Base-by-base conservation (phyloP, 2,329 filamentous ascomycete species). In the Trichophyton mentagrophytes region DNA sequence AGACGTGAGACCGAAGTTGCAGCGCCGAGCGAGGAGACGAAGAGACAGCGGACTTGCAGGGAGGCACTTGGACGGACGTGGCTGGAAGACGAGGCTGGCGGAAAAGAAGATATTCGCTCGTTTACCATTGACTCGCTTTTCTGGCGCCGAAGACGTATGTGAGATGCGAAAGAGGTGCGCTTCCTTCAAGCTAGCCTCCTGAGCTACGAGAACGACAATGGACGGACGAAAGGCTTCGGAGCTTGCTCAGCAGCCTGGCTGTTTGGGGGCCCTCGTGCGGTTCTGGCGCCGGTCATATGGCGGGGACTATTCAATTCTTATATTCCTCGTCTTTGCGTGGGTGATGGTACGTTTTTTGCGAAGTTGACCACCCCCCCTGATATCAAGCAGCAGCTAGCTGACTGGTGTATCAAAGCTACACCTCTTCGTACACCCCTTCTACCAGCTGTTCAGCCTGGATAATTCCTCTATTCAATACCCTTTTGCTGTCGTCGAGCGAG, bases 361-460 rank as follows among this genome's bases (percentile, higher is more conserved):
- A 11, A 15, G 30, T 27, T 22, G 57, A 66, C 66, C 66, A 27
- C 57, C 56, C 46, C 7, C 27, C 20, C 3, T 8, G 9, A 47
- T 47, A 47, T 11, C 2, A 25, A 47, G 38, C 57, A 15, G 53
- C 4, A n/a, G 13, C 38, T 27, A 59, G 38, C 53, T 60, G n/a
- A 53, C 22, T 9, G 15, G 27, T 13, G 15, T 53, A 55, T 61
- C 33, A 49, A 30, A 89, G 81, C 79, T 89, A 49, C 79, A 84
- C 73, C 77, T 88, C 67, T 79, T 87, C 65, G 81, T 89, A 67
- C 85, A 86, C 63, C 93, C 93, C 0, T 97, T 97, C 72, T 90
- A 97, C 72, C 90, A 89, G 75, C 88, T 96, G 84, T 97, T 99
- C 76, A 88, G 84, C 65, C 82, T 97, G 64, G 88, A 90, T 71